Percentiles rank a stretch among this genome's conserved stretches.
These are phyloP conservation scores for Thalia dealbata DNA, from an alignment of 176 grass and related monocot genomes.

Conservation along the genomic window DNA sequence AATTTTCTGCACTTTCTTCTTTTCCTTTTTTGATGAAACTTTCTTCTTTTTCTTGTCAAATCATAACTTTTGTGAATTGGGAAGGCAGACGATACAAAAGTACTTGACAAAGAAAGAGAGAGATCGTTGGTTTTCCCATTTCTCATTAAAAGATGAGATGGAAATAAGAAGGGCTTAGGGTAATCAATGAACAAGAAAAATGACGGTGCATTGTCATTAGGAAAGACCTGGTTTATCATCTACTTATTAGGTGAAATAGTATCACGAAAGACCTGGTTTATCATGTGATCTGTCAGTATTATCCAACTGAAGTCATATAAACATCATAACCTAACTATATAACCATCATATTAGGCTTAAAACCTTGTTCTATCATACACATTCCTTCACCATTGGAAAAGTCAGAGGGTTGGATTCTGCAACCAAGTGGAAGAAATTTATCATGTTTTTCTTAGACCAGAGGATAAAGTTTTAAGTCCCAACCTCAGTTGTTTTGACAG, in stretches of 20 bases:
- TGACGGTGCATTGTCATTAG: too few relatives aligned
- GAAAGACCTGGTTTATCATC: neutral
- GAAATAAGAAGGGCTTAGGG: neutral
- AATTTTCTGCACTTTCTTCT: constrained; percentile 2
- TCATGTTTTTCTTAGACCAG: neutral
- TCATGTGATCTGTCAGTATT: neutral
- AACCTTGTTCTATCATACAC: neutral
- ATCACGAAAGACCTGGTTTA: neutral
- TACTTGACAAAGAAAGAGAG: neutral
- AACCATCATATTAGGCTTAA: neutral
- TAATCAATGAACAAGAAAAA: neutral
- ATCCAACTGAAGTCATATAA: neutral
- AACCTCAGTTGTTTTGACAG: neutral
- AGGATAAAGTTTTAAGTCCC: neutral
- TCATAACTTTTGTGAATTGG: neutral
- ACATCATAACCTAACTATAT: too few relatives aligned
- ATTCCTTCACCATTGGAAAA: neutral
- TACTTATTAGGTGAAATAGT: too few relatives aligned
- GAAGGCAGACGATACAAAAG: neutral
- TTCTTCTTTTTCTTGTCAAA: neutral
- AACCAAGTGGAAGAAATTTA: neutral
- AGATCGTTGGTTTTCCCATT: neutral
- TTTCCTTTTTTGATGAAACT: too few relatives aligned
- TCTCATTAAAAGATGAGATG: too few relatives aligned
- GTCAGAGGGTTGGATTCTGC: neutral